phyloP scores from a whole-genome alignment of 169 alveolate species.

The Perkinsus marinus region DNA sequence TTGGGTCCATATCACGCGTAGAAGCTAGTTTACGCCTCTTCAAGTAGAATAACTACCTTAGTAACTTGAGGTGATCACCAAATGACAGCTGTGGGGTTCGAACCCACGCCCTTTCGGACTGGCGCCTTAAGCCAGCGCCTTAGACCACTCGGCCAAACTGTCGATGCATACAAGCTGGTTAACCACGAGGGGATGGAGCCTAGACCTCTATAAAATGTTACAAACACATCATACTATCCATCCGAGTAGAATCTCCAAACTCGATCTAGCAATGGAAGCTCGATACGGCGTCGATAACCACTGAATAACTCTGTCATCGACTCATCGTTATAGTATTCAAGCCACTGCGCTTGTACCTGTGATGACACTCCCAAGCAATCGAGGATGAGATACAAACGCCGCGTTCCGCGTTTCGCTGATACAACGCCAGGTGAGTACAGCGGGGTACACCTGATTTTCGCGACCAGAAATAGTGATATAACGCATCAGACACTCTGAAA shows the following conservation, averaged over 20 bases:
- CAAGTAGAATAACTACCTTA: too few species aligned
- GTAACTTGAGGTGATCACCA: too few species aligned
- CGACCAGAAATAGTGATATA: neutral
- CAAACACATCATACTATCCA: neutral
- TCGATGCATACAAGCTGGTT: neutral
- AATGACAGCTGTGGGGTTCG: slow-evolving; percentile 92
- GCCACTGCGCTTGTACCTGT: neutral
- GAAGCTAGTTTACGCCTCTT: too few species aligned
- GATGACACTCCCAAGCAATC: too few species aligned
- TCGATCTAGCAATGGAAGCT: neutral
- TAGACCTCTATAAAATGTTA: neutral
- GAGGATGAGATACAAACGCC: too few species aligned
- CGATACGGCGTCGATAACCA: neutral
- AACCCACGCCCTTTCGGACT: slow-evolving; percentile 97
- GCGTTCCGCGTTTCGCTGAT: too few species aligned
- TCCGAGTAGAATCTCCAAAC: neutral
- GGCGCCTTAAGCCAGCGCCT: slow-evolving; percentile 97
- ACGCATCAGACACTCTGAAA: neutral
- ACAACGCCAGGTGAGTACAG: too few species aligned
- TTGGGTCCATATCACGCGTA: too few species aligned
- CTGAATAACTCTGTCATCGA: neutral
- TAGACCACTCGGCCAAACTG: slow-evolving; percentile 95
- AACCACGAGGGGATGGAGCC: neutral
- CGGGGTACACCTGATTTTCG: neutral
- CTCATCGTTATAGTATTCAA: neutral